These are phyloP conservation scores for Verticillium albo-atrum DNA, from an alignment of 2,329 filamentous ascomycete genomes.

Conservation along the genomic window DNA sequence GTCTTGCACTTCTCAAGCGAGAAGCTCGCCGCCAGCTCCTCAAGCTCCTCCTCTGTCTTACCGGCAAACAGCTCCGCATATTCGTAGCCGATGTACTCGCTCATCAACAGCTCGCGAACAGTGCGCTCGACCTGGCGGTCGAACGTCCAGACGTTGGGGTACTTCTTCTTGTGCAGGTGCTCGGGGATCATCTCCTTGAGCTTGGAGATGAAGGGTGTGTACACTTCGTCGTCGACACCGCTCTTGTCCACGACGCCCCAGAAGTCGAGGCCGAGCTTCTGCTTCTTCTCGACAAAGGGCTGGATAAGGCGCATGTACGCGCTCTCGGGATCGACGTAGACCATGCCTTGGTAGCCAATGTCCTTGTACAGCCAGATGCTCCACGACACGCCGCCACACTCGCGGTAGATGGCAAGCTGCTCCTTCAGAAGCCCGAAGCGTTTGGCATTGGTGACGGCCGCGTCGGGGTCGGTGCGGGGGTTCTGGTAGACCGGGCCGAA, in stretches of 20 bases:
- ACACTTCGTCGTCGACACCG: conserved; percentile 29
- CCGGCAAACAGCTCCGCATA: conserved; percentile 50
- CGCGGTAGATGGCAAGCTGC: conserved; percentile 32
- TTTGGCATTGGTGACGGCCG: conserved; percentile 31
- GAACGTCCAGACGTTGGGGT: conserved; percentile 46
- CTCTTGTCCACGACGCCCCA: conserved; percentile 39
- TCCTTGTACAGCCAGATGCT: conserved; percentile 59
- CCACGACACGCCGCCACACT: conserved; percentile 42
- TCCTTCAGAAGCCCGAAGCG: conserved; percentile 35
- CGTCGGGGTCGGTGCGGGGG: conserved; percentile 27
- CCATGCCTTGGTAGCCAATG: conserved; percentile 52
- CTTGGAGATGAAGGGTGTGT: conserved; percentile 31
- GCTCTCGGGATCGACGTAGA: conserved; percentile 39
- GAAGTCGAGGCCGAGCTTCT: conserved; percentile 45
- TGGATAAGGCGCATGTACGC: conserved; percentile 46
- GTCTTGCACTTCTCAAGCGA: conserved; percentile 49
- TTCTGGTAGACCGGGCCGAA: conserved; percentile 47
- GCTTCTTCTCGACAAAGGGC: conserved; percentile 53
- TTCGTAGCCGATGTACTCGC: conserved; percentile 47
- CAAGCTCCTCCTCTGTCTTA: conserved; percentile 46
- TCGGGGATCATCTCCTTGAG: conserved; percentile 38
- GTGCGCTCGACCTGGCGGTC: conserved; percentile 44
- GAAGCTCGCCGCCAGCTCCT: conserved; percentile 47
- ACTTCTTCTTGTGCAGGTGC: conserved; percentile 35
- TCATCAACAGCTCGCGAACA: conserved; percentile 33